Conservation (phyloP, 1,139 yeast genomes). For the Pichia sp. region DNA sequence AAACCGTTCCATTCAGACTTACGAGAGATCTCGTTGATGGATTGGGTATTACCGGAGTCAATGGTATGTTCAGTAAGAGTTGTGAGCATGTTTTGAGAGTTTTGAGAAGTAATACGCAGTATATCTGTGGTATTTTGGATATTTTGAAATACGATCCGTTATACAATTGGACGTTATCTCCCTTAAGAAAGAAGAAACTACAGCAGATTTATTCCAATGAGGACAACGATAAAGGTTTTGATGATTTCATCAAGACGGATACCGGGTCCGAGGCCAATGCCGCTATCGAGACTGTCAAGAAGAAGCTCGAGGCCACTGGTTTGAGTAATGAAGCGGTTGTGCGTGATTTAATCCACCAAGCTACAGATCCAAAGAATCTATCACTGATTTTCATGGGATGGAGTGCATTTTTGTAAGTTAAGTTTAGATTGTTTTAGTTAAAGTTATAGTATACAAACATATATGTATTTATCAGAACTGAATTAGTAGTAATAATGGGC, state of each 20-base stretch:
- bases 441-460: background rate
- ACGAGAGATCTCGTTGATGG: constrained; percentile 94
- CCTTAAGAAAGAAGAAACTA: constrained; percentile 55
- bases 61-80: constrained; percentile 70
- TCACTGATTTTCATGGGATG: constrained; percentile 83
- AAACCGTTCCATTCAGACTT: constrained; percentile 87
- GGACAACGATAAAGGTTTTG: constrained; percentile 74
- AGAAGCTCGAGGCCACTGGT: constrained; percentile 64
- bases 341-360: constrained; percentile 75
- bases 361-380: constrained; percentile 64
- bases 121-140: constrained; percentile 78
- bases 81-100: constrained; percentile 76
- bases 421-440: background rate
- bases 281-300: constrained; percentile 71
- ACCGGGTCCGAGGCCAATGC: constrained; percentile 77
- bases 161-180: constrained; percentile 86
- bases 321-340: constrained; percentile 84
- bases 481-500: too few species aligned
- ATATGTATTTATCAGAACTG: background rate
- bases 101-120: constrained; percentile 61
- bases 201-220: constrained; percentile 45
- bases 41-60: constrained; percentile 78
- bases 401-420: constrained; percentile 54
- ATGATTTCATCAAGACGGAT: constrained; percentile 38
- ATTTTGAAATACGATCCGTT: constrained; percentile 92